Percentiles rank a stretch among this genome's conserved stretches.
These are phyloP conservation scores for Podila epigama DNA, from an alignment of 192 early-diverging fungal species.

Conservation along the genomic window DNA sequence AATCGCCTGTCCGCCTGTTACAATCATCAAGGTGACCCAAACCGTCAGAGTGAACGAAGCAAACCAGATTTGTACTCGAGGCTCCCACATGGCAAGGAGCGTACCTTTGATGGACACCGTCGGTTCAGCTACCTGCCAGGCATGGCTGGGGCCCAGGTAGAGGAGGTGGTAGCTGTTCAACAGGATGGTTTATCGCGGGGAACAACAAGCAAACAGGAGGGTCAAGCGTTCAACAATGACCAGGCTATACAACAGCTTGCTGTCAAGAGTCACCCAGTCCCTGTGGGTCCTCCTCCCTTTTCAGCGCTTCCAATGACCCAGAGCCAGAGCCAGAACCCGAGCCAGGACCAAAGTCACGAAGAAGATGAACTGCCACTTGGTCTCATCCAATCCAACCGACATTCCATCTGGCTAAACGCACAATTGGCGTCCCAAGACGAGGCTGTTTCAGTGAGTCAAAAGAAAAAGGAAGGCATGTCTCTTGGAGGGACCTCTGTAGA, in stretches of 20 bases:
- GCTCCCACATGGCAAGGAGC: background rate
- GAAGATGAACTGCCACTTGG: slow-evolving; percentile 30
- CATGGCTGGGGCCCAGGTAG: background rate
- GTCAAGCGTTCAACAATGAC: no score
- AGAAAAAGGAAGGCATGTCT: background rate
- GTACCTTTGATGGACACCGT: background rate
- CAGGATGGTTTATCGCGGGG: no score
- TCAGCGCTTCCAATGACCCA: no score
- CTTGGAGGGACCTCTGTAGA: background rate
- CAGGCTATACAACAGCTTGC: background rate
- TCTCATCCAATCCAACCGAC: slow-evolving; percentile 10
- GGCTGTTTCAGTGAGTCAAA: background rate
- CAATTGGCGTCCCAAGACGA: slow-evolving; percentile 25
- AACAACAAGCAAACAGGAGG: no score
- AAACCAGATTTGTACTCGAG: background rate
- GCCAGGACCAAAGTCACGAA: background rate
- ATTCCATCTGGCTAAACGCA: slow-evolving; percentile 24
- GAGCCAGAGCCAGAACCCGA: background rate
- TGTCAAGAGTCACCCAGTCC: background rate
- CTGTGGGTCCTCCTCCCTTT: no score
- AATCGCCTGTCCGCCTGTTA: background rate
- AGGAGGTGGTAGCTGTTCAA: no score
- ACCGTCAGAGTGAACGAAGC: background rate
- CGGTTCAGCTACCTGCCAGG: slow-evolving; percentile 3
- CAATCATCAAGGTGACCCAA: background rate